phyloP scores from a whole-genome alignment of 768 basidiomycete species.

The Gautieria morchelliformis region DNA sequence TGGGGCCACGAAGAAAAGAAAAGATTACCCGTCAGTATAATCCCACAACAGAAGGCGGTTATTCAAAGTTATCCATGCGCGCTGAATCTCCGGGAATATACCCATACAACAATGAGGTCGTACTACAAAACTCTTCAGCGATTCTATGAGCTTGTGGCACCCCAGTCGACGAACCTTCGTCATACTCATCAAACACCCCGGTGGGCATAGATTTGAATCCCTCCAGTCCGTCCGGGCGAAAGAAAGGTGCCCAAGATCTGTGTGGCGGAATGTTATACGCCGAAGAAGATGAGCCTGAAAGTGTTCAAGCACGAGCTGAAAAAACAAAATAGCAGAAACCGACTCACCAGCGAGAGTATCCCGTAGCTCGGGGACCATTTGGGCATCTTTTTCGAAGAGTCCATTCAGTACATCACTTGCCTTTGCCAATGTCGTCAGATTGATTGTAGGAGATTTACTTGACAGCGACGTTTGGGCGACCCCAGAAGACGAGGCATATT shows the following conservation, averaged over 20 bases:
- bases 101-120: slow-evolving; percentile 41
- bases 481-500: not conserved
- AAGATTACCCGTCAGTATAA: slow-evolving; percentile 79
- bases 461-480: not conserved
- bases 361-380: slow-evolving; percentile 65
- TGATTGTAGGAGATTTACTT: slow-evolving; percentile 24
- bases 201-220: slow-evolving; percentile 9
- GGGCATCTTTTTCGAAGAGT: slow-evolving; percentile 61
- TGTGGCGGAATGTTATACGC: slow-evolving; percentile 62
- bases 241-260: slow-evolving; percentile 8
- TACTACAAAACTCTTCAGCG: not conserved
- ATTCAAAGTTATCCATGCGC: slow-evolving; percentile 93
- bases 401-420: slow-evolving; percentile 63
- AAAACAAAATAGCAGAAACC: slow-evolving; percentile 6
- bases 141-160: not conserved
- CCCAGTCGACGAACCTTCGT: slow-evolving; percentile 1
- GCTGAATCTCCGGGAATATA: slow-evolving; percentile 83
- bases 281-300: slow-evolving; percentile 61
- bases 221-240: slow-evolving; percentile 7
- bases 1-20: not conserved
- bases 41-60: slow-evolving; percentile 95
- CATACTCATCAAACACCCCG: slow-evolving; percentile 9
- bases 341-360: slow-evolving; percentile 38
- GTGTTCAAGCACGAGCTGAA: not conserved
- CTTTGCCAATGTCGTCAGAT: slow-evolving; percentile 52